Evolutionary conservation across 495 filamentous ascomycete genomes (phyloP).

Genomic region (Bryoglossum gracile): DNA sequence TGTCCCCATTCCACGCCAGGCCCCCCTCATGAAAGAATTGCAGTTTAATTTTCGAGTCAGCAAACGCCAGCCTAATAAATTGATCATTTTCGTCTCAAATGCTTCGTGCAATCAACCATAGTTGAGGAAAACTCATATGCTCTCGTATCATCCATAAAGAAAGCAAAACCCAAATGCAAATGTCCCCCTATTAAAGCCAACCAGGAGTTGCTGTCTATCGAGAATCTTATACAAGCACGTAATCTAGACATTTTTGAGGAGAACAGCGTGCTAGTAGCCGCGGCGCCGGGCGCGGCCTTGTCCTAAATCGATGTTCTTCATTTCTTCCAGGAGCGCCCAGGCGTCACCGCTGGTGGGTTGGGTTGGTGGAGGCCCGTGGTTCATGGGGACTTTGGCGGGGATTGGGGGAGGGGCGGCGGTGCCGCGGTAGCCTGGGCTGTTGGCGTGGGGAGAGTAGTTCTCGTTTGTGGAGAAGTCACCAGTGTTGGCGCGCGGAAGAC

Average conservation of each 20-base stretch:
- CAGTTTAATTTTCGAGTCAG: too few relatives aligned
- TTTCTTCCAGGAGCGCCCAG: constrained; percentile 66
- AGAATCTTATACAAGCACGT: too few relatives aligned
- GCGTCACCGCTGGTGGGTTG: constrained; percentile 37
- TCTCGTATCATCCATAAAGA: too few relatives aligned
- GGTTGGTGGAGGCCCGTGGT: background rate
- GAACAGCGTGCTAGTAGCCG: constrained; percentile 26
- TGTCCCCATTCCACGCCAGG: too few relatives aligned
- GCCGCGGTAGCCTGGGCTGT: constrained; percentile 23
- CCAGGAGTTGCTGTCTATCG: too few relatives aligned
- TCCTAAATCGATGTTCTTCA: constrained; percentile 79
- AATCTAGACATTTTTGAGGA: constrained; percentile 3
- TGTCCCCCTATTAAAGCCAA: constrained; percentile 1
- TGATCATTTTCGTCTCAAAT: too few relatives aligned
- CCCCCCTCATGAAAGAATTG: too few relatives aligned
- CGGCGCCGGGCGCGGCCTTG: constrained; percentile 31
- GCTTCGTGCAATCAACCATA: too few relatives aligned
- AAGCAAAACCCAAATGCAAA: too few relatives aligned
- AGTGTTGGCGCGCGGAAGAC: constrained; percentile 16
- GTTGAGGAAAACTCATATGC: too few relatives aligned
- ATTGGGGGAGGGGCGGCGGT: constrained; percentile 48
- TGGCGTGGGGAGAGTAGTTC: constrained; percentile 33
- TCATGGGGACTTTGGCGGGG: constrained; percentile 67
- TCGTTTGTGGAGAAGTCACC: constrained; percentile 26
- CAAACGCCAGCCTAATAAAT: too few relatives aligned